These are phyloP conservation scores for Hypocrella siamensis DNA, from an alignment of 2,329 filamentous ascomycete genomes.

Conservation along the genomic window DNA sequence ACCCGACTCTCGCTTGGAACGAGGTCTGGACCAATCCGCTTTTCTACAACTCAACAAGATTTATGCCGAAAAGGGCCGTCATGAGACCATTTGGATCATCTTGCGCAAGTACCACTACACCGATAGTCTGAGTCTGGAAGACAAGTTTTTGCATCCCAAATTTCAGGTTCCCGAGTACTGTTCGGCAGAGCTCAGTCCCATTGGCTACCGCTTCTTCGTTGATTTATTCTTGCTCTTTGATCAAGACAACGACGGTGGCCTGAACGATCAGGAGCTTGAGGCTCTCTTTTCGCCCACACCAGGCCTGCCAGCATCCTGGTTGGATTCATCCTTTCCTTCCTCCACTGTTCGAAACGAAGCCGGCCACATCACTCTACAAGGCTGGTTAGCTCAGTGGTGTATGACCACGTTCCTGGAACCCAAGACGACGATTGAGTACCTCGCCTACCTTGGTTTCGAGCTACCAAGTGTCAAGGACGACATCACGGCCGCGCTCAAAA, in stretches of 20 bases:
- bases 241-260: conserved; percentile 90
- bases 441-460: conserved; percentile 93
- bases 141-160: conserved; percentile 80
- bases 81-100: conserved; percentile 98
- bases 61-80: conserved; percentile 91
- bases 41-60: conserved; percentile 89
- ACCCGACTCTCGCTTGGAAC: conserved; percentile 44
- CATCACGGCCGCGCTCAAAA: conserved; percentile 72
- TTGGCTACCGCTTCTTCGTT: conserved; percentile 93
- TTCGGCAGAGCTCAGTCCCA: conserved; percentile 84
- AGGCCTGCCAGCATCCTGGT: conserved; percentile 74
- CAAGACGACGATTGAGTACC: conserved; percentile 86
- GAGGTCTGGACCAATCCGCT: conserved; percentile 65
- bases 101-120: conserved; percentile 91
- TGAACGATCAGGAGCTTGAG: conserved; percentile 72
- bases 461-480: conserved; percentile 58
- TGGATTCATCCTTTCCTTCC: conserved; percentile 76
- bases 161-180: conserved; percentile 88
- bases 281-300: conserved; percentile 88
- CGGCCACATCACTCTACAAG: conserved; percentile 87
- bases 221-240: conserved; percentile 91
- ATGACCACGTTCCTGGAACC: conserved; percentile 98
- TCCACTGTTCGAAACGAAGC: conserved; percentile 92
- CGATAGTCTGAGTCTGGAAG: conserved; percentile 81
- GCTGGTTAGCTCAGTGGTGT: conserved; percentile 97